These are phyloP conservation scores for Mycosarcoma maydis DNA, from an alignment of 1,284 basidiomycete species.

Conservation along the genomic window DNA sequence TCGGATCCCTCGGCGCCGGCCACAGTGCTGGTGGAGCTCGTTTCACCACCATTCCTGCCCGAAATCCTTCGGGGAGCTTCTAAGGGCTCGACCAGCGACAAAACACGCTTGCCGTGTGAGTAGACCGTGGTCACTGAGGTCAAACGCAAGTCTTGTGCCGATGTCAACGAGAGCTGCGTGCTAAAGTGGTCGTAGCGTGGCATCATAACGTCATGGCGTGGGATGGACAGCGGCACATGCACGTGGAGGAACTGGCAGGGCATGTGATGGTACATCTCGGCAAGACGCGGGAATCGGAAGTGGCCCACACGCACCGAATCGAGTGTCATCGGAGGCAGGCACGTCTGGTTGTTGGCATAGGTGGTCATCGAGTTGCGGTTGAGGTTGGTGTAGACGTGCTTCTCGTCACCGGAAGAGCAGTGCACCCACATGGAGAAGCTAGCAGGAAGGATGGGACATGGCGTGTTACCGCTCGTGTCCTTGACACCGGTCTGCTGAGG, in stretches of 20 bases:
- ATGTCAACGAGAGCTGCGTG: conserved; percentile 63
- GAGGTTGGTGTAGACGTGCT: conserved; percentile 63
- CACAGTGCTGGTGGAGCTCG: conserved; percentile 13
- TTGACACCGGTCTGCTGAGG: conserved; percentile 43
- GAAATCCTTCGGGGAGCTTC: conserved; percentile 60
- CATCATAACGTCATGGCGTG: conserved; percentile 58
- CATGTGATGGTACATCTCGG: conserved; percentile 65
- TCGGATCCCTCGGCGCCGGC: conserved; percentile 5
- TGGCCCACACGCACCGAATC: conserved; percentile 52
- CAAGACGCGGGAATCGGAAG: conserved; percentile 65
- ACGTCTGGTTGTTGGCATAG: conserved; percentile 47
- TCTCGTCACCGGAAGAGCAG: conserved; percentile 58
- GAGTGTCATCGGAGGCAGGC: conserved; percentile 54
- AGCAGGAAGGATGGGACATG: conserved; percentile 60
- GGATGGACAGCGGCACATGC: conserved; percentile 66
- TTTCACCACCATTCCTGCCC: conserved; percentile 43
- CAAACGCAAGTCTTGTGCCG: conserved; percentile 53
- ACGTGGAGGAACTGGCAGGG: conserved; percentile 68
- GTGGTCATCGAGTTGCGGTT: conserved; percentile 57
- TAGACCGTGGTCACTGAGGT: conserved; percentile 67
- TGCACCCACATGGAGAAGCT: conserved; percentile 66
- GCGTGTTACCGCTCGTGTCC: conserved; percentile 29
- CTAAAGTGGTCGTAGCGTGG: conserved; percentile 60
- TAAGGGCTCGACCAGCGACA: conserved; percentile 63
- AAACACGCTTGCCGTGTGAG: conserved; percentile 65